These are phyloP conservation scores for Talaromyces liani DNA, from an alignment of 495 filamentous ascomycete species.

Conservation along the genomic window DNA sequence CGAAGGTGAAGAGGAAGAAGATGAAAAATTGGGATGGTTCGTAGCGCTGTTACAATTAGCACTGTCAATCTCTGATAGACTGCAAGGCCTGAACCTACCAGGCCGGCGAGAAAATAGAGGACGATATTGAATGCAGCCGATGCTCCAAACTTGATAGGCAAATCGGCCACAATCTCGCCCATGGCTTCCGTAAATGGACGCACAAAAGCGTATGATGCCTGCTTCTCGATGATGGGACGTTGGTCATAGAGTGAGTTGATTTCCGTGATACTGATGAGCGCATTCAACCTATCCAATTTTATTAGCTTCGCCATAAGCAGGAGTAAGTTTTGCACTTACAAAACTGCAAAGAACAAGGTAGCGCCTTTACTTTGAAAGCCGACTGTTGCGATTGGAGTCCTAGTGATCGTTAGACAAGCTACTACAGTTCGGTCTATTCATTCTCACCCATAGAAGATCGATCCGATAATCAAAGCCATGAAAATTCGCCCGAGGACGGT, in stretches of 20 bases:
- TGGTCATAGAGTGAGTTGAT: constrained; percentile 49
- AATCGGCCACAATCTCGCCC: constrained; percentile 45
- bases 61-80: no score
- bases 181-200: constrained; percentile 49
- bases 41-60: constrained; percentile 14
- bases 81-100: constrained; percentile 13
- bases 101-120: constrained; percentile 46
- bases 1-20: constrained; percentile 44
- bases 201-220: constrained; percentile 51
- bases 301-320: neutral
- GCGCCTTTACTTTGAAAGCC: constrained; percentile 76
- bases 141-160: constrained; percentile 41
- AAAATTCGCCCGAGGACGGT: constrained; percentile 70
- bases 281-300: constrained; percentile 39
- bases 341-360: constrained; percentile 81
- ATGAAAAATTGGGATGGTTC: constrained; percentile 45
- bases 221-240: constrained; percentile 55
- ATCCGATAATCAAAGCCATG: constrained; percentile 79
- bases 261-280: constrained; percentile 42
- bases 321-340: constrained; percentile 20
- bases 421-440: constrained; percentile 6
- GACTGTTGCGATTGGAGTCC: constrained; percentile 47
- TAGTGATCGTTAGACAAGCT: neutral
- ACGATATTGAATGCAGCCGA: constrained; percentile 40
- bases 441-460: constrained; percentile 71